Evolutionary conservation across 257 asterid species (phyloP).

Genomic region (Solanum tarijense): DNA sequence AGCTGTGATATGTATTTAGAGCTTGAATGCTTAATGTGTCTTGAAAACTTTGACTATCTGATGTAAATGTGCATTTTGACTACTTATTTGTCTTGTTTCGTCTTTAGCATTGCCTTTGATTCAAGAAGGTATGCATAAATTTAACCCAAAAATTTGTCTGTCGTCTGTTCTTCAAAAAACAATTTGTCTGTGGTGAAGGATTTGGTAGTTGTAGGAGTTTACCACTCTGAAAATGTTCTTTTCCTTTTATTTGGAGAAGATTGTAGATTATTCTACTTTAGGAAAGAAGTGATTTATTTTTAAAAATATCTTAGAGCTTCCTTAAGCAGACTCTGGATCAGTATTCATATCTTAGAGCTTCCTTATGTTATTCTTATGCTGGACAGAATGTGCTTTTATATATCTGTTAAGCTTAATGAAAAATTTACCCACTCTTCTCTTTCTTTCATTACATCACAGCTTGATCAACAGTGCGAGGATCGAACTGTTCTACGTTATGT

Average conservation of each 20-base stretch:
- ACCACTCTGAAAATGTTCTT: neutral
- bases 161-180: neutral
- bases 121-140: neutral
- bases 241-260: neutral
- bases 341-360: neutral
- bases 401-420: neutral
- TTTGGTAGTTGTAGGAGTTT: neutral
- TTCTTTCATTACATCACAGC: conserved; percentile 41
- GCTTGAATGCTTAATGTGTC: neutral
- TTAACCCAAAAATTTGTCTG: neutral
- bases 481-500: conserved; percentile 95
- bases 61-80: neutral
- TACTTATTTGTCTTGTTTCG: neutral
- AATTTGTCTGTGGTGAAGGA: neutral
- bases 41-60: neutral
- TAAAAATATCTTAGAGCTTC: neutral
- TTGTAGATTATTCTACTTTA: neutral
- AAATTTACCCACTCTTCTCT: conserved; percentile 9
- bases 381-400: neutral
- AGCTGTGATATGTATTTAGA: neutral
- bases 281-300: neutral
- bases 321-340: neutral
- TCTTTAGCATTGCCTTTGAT: neutral
- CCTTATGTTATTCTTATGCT: neutral
- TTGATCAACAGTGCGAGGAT: conserved; percentile 99